Percentiles rank a stretch among this genome's conserved stretches.
Evolutionary conservation across 108 stramenopile genomes (phyloP).

Genomic region (Nannochloropsis gaditana): DNA sequence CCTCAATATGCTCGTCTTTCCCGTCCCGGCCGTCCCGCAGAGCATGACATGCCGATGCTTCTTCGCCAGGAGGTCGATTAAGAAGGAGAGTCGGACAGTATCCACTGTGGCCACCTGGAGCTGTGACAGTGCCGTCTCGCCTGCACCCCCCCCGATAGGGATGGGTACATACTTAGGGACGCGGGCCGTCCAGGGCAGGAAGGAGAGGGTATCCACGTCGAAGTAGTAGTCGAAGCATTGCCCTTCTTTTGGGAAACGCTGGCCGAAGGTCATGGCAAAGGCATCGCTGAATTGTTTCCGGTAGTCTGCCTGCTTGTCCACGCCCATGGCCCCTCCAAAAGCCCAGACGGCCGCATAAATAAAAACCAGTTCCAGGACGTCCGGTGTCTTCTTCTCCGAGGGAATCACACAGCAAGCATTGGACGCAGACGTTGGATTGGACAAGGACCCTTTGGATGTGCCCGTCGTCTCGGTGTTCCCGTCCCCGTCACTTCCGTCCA

Average conservation of each 20-base stretch:
- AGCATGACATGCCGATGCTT: slow-evolving; percentile 73
- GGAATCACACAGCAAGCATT: slow-evolving; percentile 42
- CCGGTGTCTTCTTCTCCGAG: slow-evolving; percentile 59
- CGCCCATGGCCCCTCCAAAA: slow-evolving; percentile 80
- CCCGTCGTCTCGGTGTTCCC: not conserved
- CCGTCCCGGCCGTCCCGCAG: slow-evolving; percentile 76
- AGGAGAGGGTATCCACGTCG: slow-evolving; percentile 50
- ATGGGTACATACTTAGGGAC: slow-evolving; percentile 60
- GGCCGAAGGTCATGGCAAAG: slow-evolving; percentile 60
- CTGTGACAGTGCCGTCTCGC: slow-evolving; percentile 68
- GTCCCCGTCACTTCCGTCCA: slow-evolving; percentile 33
- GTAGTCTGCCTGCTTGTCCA: slow-evolving; percentile 71
- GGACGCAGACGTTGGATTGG: not conserved
- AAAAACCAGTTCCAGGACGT: slow-evolving; percentile 64
- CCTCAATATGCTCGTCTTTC: slow-evolving; percentile 76
- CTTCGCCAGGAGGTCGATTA: slow-evolving; percentile 67
- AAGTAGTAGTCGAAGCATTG: slow-evolving; percentile 73
- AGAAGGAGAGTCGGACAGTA: slow-evolving; percentile 67
- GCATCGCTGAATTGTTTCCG: slow-evolving; percentile 68
- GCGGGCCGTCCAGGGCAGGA: slow-evolving; percentile 57
- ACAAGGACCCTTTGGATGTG: not conserved
- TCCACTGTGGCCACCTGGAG: slow-evolving; percentile 74
- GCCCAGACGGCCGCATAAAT: slow-evolving; percentile 76
- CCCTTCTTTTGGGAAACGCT: slow-evolving; percentile 65
- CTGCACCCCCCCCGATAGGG: slow-evolving; percentile 65